A percentile compares a stretch with the other conserved stretches of the same genome.
These are phyloP conservation scores for Canavalia ensiformis DNA, from an alignment of 306 rosid genomes.

Conservation along the genomic window DNA sequence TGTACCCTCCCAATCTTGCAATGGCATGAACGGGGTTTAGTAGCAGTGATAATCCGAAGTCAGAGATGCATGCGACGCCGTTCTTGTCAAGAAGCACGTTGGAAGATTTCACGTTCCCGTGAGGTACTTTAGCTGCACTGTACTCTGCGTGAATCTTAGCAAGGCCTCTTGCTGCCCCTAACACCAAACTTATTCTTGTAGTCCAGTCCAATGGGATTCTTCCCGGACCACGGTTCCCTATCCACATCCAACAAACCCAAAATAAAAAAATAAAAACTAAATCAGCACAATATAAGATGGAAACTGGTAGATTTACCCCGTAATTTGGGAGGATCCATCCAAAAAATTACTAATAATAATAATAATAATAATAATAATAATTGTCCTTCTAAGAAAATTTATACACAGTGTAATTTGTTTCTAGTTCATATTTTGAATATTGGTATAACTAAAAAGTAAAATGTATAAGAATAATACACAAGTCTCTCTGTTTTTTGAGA, in stretches of 20 bases:
- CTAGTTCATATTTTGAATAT: too few relatives aligned
- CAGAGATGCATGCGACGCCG: slow-evolving; percentile 92
- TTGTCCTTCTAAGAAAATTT: too few relatives aligned
- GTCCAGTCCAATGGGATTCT: slow-evolving; percentile 99
- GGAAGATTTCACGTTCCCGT: slow-evolving; percentile 91
- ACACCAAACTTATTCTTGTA: slow-evolving; percentile 88
- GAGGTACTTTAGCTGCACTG: slow-evolving; percentile 78
- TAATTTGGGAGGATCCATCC: too few relatives aligned
- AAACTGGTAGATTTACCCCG: too few relatives aligned
- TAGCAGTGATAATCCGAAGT: slow-evolving; percentile 84
- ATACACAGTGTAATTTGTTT: too few relatives aligned
- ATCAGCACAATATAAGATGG: neutral
- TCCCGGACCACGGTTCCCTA: slow-evolving; percentile 96
- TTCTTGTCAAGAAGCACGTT: slow-evolving; percentile 94
- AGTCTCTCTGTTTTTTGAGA: too few relatives aligned
- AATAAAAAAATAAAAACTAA: neutral
- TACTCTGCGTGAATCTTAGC: slow-evolving; percentile 83
- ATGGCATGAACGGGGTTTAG: slow-evolving; percentile 93
- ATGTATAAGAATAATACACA: too few relatives aligned
- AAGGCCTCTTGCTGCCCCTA: slow-evolving; percentile 94
- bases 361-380: too few relatives aligned
- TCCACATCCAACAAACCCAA: slow-evolving; percentile 1
- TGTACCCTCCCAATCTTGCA: slow-evolving; percentile 93
- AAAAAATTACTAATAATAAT: too few relatives aligned
- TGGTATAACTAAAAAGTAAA: too few relatives aligned